Evolutionary conservation across 1,284 basidiomycete genomes (phyloP).

Genomic region (Cerioporus squamosus): DNA sequence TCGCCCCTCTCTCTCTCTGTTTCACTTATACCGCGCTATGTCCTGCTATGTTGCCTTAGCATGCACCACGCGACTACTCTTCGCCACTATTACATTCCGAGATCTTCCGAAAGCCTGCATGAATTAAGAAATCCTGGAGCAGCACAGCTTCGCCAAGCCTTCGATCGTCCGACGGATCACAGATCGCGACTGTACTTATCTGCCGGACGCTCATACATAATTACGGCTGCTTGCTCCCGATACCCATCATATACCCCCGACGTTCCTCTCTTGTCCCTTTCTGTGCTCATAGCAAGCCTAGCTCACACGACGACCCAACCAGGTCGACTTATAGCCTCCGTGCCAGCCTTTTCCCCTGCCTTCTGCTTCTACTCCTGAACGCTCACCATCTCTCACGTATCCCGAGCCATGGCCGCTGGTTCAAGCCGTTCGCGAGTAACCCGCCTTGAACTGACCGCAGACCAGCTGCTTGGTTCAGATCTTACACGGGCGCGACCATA

Average conservation of each 20-base stretch:
- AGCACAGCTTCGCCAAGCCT: constrained; percentile 2
- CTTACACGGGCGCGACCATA: constrained; percentile 14
- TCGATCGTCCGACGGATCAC: background rate
- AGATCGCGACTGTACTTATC: background rate
- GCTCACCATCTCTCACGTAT: background rate
- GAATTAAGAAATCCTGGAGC: background rate
- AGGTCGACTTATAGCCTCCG: background rate
- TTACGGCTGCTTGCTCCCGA: background rate
- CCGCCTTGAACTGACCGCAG: constrained; percentile 22
- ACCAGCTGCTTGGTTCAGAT: constrained; percentile 23
- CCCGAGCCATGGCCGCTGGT: constrained; percentile 8
- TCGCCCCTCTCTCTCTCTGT: too few species aligned
- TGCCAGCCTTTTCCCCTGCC: background rate
- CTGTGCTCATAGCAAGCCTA: background rate
- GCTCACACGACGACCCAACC: background rate
- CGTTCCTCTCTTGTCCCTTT: background rate
- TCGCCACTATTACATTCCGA: too few species aligned
- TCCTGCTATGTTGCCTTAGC: too few species aligned
- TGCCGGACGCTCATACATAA: background rate
- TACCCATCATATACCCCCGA: background rate
- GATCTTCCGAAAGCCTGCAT: too few species aligned
- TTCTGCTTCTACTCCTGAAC: background rate
- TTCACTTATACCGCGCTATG: too few species aligned
- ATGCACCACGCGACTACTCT: too few species aligned
- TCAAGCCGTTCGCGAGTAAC: constrained; percentile 19